A percentile compares a stretch with the other conserved stretches of the same genome.
These are phyloP conservation scores for Mycena polygramma DNA, from an alignment of 768 basidiomycete genomes.

Conservation along the genomic window DNA sequence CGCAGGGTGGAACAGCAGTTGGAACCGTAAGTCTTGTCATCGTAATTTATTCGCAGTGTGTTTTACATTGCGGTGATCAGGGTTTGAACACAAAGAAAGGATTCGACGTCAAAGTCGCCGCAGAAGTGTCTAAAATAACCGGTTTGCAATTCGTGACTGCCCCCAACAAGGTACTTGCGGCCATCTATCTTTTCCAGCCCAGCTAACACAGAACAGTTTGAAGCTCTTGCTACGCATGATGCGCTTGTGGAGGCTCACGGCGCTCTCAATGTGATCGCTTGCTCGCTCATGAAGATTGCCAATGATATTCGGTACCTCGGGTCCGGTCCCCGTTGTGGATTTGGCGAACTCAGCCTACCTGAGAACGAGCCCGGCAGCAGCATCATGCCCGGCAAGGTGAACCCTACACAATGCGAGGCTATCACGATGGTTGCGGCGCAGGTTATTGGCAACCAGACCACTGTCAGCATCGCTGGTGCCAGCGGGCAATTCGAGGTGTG, in stretches of 20 bases:
- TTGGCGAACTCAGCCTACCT: constrained; percentile 93
- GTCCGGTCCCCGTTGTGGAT: constrained; percentile 96
- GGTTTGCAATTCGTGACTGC: constrained; percentile 95
- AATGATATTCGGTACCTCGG: constrained; percentile 99
- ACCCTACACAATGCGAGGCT: constrained; percentile 99
- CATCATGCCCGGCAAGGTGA: constrained; percentile 99
- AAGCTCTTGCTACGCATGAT: constrained; percentile 98
- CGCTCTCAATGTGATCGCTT: constrained; percentile 95
- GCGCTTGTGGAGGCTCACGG: constrained; percentile 98
- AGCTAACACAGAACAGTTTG: constrained; percentile 71
- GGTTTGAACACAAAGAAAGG: constrained; percentile 97
- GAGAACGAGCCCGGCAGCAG: constrained; percentile 99
- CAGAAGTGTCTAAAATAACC: constrained; percentile 91
- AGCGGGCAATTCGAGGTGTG: constrained; percentile 97
- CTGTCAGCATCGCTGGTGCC: constrained; percentile 92
- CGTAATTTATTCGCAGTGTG: background rate
- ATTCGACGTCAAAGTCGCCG: constrained; percentile 95
- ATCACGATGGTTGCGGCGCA: constrained; percentile 99
- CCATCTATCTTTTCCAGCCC: background rate
- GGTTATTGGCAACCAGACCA: constrained; percentile 97
- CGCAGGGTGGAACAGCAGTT: constrained; percentile 98
- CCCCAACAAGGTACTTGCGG: constrained; percentile 86
- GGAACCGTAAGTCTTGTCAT: constrained; percentile 79
- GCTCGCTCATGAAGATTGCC: constrained; percentile 98
- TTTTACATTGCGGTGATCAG: constrained; percentile 53